A percentile compares a stretch with the other conserved stretches of the same genome.
Conservation (phyloP, 2,329 filamentous ascomycete species). For the Trichoderma atroviride region DNA sequence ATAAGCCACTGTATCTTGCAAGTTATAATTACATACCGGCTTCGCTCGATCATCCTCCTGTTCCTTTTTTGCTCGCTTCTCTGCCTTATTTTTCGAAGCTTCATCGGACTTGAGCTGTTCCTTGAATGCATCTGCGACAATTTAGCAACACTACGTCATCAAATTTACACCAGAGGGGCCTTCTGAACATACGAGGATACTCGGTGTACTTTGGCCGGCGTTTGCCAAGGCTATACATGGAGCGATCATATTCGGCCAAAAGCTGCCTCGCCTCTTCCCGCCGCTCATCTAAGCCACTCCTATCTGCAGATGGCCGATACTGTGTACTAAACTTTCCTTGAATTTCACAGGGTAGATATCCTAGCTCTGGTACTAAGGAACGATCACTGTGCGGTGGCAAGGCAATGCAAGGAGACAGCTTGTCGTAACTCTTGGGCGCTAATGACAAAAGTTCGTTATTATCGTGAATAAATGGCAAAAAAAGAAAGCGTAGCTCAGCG, state of each 20-base stretch:
- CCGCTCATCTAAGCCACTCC: conserved; percentile 46
- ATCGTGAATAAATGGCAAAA: neutral
- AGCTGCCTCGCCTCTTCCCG: conserved; percentile 44
- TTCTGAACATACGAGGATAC: conserved; percentile 43
- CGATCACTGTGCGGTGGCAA: conserved; percentile 45
- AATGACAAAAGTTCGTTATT: neutral
- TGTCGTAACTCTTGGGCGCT: conserved; percentile 50
- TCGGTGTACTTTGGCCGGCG: conserved; percentile 51
- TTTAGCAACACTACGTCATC: neutral
- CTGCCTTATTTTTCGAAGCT: conserved; percentile 49
- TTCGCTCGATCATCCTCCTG: conserved; percentile 46
- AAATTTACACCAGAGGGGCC: neutral
- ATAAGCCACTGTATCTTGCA: neutral
- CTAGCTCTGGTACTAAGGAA: conserved; percentile 44
- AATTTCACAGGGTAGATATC: conserved; percentile 48
- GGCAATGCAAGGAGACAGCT: conserved; percentile 48
- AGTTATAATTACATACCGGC: conserved; percentile 39
- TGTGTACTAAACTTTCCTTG: conserved; percentile 47
- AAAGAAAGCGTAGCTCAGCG: neutral
- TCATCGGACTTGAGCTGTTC: conserved; percentile 52
- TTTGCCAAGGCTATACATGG: conserved; percentile 47
- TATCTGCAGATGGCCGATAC: conserved; percentile 46
- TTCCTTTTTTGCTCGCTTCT: conserved; percentile 50
- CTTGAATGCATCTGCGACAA: conserved; percentile 45
- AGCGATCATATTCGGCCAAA: conserved; percentile 46